phyloP scores from a whole-genome alignment of 202 grass and related monocot genomes.

The Carex sylvatica region DNA sequence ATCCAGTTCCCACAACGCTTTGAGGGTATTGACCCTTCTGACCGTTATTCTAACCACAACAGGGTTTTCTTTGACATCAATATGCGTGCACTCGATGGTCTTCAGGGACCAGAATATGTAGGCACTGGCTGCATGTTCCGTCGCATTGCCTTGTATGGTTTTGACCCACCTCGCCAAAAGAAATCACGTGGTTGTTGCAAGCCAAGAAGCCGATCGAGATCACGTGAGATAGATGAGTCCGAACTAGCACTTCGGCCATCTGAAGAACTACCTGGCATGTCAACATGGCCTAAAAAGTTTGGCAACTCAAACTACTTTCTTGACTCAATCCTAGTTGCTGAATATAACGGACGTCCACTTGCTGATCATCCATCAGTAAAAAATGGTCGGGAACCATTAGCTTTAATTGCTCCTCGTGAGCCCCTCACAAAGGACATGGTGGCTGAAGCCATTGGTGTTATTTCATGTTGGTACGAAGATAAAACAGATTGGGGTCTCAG shows the following conservation, averaged over 20 bases:
- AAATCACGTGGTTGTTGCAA: constrained; percentile 37
- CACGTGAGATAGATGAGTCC: constrained; percentile 7
- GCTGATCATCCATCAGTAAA: constrained; percentile 33
- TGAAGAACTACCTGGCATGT: constrained; percentile 19
- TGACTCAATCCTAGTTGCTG: constrained; percentile 30
- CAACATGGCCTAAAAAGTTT: constrained; percentile 30
- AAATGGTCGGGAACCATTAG: constrained; percentile 25
- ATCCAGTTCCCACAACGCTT: constrained; percentile 98
- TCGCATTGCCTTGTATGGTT: constrained; percentile 69
- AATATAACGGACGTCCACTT: constrained; percentile 26
- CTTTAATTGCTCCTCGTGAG: constrained; percentile 21
- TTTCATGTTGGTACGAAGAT: constrained; percentile 39
- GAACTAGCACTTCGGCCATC: not conserved
- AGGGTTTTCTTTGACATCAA: constrained; percentile 98
- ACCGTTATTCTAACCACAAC: constrained; percentile 97
- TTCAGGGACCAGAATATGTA: constrained; percentile 79
- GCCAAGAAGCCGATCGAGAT: not conserved
- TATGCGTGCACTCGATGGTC: constrained; percentile 69
- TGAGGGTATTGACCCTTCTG: constrained; percentile 93
- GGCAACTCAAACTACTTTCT: constrained; percentile 30
- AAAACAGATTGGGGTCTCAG: constrained; percentile 33
- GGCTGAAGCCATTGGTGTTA: constrained; percentile 30
- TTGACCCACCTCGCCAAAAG: constrained; percentile 72
- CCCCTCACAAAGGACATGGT: constrained; percentile 24
- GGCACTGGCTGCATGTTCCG: constrained; percentile 77